phyloP scores from a whole-genome alignment of 2,329 filamentous ascomycete genomes.

The Diaporthe batatas region DNA sequence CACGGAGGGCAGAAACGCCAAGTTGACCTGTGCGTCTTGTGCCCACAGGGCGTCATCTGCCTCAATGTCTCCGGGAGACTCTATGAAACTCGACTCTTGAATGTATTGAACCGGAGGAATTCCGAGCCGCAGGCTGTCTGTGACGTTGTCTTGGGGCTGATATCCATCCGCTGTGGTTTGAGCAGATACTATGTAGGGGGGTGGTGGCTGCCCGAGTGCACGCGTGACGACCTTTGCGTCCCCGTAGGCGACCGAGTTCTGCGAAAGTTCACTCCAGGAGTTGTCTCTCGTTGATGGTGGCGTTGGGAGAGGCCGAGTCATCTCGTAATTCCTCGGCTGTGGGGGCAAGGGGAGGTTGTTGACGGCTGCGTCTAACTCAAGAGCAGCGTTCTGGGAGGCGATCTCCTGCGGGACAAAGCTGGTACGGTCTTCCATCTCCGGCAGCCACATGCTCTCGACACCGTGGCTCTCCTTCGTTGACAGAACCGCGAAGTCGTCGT shows the following conservation, averaged over 20 bases:
- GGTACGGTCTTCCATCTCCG: slow-evolving; percentile 10
- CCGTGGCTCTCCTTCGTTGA: neutral
- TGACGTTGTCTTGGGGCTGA: neutral
- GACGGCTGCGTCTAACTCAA: neutral
- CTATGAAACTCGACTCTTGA: neutral
- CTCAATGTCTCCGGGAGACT: slow-evolving; percentile 5
- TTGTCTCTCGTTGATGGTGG: slow-evolving; percentile 5
- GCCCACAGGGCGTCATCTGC: neutral
- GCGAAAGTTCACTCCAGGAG: slow-evolving; percentile 20
- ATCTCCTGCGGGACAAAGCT: neutral
- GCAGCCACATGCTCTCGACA: neutral
- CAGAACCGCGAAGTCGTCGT: neutral
- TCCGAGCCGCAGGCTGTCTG: neutral
- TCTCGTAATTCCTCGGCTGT: neutral
- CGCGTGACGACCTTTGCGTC: neutral
- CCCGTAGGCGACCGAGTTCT: neutral
- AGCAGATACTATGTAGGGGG: neutral
- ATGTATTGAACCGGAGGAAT: neutral
- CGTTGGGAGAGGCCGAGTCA: neutral
- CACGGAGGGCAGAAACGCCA: neutral
- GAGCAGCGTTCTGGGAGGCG: neutral
- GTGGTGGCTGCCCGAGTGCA: neutral
- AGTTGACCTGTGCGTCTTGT: neutral
- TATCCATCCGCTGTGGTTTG: slow-evolving; percentile 9
- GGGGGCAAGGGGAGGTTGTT: neutral